Evolutionary conservation across 2,329 filamentous ascomycete genomes (phyloP).

Genomic region (Trichothecium roseum): DNA sequence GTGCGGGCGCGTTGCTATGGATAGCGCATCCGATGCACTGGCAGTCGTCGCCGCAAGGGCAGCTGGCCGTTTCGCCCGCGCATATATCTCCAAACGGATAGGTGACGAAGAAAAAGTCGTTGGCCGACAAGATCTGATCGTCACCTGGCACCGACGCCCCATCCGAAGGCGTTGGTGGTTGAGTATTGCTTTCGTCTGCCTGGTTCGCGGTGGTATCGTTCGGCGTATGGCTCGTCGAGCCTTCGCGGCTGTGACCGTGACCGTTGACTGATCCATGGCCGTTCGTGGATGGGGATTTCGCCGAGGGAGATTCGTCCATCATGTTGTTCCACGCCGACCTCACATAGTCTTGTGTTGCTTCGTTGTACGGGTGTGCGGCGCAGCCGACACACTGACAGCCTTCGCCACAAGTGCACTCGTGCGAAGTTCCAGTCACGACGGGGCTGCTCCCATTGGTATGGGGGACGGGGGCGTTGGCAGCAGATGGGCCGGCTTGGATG

Average conservation of each 20-base stretch:
- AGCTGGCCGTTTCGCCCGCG: constrained; percentile 36
- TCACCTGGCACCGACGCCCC: constrained; percentile 33
- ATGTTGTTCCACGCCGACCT: constrained; percentile 35
- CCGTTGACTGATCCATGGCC: constrained; percentile 9
- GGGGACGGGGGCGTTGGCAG: constrained; percentile 6
- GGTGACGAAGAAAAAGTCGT: constrained; percentile 50
- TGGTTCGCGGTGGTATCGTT: constrained; percentile 5
- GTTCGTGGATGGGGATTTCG: background rate
- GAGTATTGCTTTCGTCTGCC: constrained; percentile 14
- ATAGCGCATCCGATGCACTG: constrained; percentile 45
- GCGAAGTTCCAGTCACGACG: constrained; percentile 21
- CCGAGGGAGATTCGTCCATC: constrained; percentile 17
- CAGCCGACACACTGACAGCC: constrained; percentile 59
- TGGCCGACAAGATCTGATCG: constrained; percentile 39
- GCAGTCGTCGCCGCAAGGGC: constrained; percentile 50
- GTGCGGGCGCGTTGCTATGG: background rate
- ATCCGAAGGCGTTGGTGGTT: constrained; percentile 36
- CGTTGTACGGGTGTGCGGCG: constrained; percentile 56
- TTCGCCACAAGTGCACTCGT: constrained; percentile 52
- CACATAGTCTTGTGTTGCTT: constrained; percentile 45
- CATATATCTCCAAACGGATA: constrained; percentile 39
- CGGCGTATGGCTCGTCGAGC: constrained; percentile 5
- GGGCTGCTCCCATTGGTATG: background rate
- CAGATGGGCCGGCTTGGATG: constrained; percentile 13
- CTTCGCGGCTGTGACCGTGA: constrained; percentile 9